These are phyloP conservation scores for Tylopilus cervinicoccineus DNA, from an alignment of 768 basidiomycete genomes.

Conservation along the genomic window DNA sequence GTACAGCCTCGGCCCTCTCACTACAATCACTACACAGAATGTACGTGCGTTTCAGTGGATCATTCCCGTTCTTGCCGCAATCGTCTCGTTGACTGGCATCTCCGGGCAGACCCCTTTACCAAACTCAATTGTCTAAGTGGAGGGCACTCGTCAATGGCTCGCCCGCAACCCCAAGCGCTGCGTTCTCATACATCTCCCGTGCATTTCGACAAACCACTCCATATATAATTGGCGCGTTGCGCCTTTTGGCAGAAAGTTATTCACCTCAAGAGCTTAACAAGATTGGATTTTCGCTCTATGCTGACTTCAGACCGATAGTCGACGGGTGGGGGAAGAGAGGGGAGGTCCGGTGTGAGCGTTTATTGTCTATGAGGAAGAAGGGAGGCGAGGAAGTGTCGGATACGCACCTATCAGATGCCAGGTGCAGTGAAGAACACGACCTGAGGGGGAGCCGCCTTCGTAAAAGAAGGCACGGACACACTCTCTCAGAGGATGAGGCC, in stretches of 20 bases:
- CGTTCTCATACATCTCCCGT: constrained; percentile 80
- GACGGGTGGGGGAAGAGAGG: constrained; percentile 84
- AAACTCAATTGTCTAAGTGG: constrained; percentile 68
- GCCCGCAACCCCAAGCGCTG: constrained; percentile 66
- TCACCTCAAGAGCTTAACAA: constrained; percentile 53
- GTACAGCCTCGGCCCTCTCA: background rate
- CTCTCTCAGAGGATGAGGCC: constrained; percentile 49
- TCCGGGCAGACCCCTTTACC: constrained; percentile 66
- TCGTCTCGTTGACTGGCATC: constrained; percentile 7
- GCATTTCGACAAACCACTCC: constrained; percentile 79
- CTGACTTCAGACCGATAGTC: constrained; percentile 79
- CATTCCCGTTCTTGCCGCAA: background rate
- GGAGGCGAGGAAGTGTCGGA: constrained; percentile 14
- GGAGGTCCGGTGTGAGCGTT: constrained; percentile 63
- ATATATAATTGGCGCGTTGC: constrained; percentile 72
- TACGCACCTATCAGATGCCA: constrained; percentile 4
- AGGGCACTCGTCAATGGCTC: constrained; percentile 72
- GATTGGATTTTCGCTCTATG: constrained; percentile 76
- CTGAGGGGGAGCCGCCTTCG: constrained; percentile 21
- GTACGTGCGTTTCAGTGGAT: constrained; percentile 28
- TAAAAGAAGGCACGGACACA: constrained; percentile 40
- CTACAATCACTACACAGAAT: constrained; percentile 27
- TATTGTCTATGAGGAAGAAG: constrained; percentile 56
- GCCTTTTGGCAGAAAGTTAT: constrained; percentile 62
- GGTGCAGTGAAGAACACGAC: background rate